A percentile compares a stretch with the other conserved stretches of the same genome.
phyloP scores from a whole-genome alignment of 768 basidiomycete genomes.

The Boletus patriciae region DNA sequence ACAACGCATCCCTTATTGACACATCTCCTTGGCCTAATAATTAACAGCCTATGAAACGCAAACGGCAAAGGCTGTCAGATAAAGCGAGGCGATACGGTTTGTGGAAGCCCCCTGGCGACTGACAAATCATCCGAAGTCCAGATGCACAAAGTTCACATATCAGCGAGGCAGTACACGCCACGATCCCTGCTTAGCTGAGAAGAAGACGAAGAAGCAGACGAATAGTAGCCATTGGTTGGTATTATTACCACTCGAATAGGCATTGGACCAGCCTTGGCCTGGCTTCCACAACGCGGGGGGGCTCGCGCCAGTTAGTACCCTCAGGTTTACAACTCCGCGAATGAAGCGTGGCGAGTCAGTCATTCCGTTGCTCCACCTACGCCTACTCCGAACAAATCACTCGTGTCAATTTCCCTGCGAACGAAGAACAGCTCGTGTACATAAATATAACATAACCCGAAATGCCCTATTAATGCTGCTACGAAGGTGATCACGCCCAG shows the following conservation, averaged over 20 bases:
- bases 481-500: background rate
- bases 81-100: slow-evolving; percentile 19
- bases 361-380: slow-evolving; percentile 3
- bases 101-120: slow-evolving; percentile 21
- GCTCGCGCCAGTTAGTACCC: background rate
- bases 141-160: slow-evolving; percentile 25
- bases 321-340: slow-evolving; percentile 34
- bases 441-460: slow-evolving; percentile 16
- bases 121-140: slow-evolving; percentile 19
- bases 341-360: slow-evolving; percentile 23
- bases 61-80: slow-evolving; percentile 26
- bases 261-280: slow-evolving; percentile 1
- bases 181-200: slow-evolving; percentile 17
- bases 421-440: slow-evolving; percentile 12
- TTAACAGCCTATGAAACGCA: slow-evolving; percentile 33
- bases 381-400: background rate
- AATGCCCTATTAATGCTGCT: background rate
- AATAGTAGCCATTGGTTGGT: slow-evolving; percentile 21
- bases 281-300: slow-evolving; percentile 6
- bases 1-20: slow-evolving; percentile 29
- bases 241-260: slow-evolving; percentile 27
- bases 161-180: slow-evolving; percentile 27
- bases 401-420: background rate
- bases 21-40: slow-evolving; percentile 28
- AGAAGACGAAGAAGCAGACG: slow-evolving; percentile 12